A percentile compares a stretch with the other conserved stretches of the same genome.
Conservation (phyloP, 2,329 filamentous ascomycete genomes). For the Trichoderma sp. region DNA sequence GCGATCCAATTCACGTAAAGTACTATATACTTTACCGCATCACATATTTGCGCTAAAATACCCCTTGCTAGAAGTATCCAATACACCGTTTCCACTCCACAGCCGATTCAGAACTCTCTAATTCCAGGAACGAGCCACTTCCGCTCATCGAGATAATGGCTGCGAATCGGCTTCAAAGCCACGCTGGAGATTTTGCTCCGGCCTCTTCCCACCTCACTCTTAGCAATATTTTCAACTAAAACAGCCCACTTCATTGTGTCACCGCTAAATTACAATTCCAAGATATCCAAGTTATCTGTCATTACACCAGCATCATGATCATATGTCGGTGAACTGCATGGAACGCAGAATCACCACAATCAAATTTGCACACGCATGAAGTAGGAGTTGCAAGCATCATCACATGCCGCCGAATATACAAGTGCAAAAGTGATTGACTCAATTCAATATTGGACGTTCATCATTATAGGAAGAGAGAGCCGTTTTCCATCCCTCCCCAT, state of each 20-base stretch:
- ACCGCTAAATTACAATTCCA: background rate
- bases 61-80: background rate
- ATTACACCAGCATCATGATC: background rate
- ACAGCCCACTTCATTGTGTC: constrained; percentile 8
- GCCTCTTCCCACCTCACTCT: constrained; percentile 3
- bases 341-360: background rate
- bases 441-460: constrained; percentile 13
- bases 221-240: background rate
- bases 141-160: constrained; percentile 28
- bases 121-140: constrained; percentile 23
- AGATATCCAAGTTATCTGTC: background rate
- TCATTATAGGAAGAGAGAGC: constrained; percentile 24
- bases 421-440: background rate
- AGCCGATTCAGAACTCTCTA: background rate
- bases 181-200: constrained; percentile 24
- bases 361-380: background rate
- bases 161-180: constrained; percentile 25
- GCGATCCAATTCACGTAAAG: background rate
- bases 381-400: background rate
- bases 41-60: background rate
- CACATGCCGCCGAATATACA: background rate
- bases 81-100: background rate
- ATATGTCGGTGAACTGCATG: background rate
- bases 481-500: background rate
- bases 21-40: background rate